Percentiles rank a stretch among this genome's conserved stretches.
phyloP scores from a whole-genome alignment of 352 stramenopile genomes.

The Phytophthora nicotianae region DNA sequence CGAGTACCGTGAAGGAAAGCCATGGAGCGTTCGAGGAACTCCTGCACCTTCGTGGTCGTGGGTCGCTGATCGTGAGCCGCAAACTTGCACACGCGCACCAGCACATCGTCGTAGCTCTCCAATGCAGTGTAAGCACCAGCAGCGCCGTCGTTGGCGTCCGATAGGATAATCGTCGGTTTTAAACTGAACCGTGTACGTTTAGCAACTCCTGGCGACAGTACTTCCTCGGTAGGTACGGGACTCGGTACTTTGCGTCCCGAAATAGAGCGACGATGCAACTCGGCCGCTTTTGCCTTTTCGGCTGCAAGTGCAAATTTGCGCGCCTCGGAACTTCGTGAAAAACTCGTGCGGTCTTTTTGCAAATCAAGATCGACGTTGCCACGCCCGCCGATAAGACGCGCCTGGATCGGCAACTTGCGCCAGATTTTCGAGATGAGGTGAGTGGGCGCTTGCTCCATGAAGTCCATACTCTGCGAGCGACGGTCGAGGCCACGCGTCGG shows the following conservation, averaged over 20 bases:
- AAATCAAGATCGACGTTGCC: constrained; percentile 62
- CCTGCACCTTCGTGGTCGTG: constrained; percentile 72
- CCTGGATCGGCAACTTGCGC: constrained; percentile 80
- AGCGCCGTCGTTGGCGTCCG: constrained; percentile 30
- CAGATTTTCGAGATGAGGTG: constrained; percentile 84
- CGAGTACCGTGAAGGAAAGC: constrained; percentile 68
- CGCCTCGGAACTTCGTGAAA: constrained; percentile 59
- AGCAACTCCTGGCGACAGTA: constrained; percentile 44
- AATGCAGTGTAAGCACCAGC: constrained; percentile 49
- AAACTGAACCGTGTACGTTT: constrained; percentile 57
- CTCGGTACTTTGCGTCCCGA: constrained; percentile 33
- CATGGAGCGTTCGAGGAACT: constrained; percentile 82
- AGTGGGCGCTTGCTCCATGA: constrained; percentile 74
- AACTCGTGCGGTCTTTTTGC: constrained; percentile 68
- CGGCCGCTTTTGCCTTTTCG: constrained; percentile 36
- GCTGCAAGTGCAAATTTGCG: constrained; percentile 47
- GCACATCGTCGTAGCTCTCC: constrained; percentile 81
- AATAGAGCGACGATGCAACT: constrained; percentile 32
- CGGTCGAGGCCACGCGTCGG: constrained; percentile 63
- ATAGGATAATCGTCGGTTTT: constrained; percentile 32
- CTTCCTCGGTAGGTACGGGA: constrained; percentile 45
- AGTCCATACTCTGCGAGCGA: constrained; percentile 78
- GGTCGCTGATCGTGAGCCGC: constrained; percentile 66
- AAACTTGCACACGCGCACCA: constrained; percentile 77
- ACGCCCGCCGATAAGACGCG: constrained; percentile 55